Evolutionary conservation across 2,329 filamentous ascomycete genomes (phyloP), one percentile per base, ranked within the genome.

Genomic region (Monosporascus sp.): DNA sequence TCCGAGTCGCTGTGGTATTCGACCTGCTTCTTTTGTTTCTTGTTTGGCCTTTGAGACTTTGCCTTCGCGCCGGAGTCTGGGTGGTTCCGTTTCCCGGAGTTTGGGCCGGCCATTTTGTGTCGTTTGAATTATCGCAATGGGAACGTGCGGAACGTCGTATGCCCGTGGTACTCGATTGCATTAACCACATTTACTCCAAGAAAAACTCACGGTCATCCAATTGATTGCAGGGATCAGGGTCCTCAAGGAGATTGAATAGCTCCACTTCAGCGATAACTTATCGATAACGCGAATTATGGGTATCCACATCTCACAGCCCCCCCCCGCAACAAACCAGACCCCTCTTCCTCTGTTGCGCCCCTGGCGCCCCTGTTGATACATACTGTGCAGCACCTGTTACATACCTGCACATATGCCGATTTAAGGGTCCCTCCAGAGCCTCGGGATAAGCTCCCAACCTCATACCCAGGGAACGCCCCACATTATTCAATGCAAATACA

Each of bases 1-100:
- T 75, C 77, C n/a, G 75, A 77, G 54, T 77, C 76, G 71, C 78
- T 81, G 67, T 80, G 72, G 67, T 81, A 80, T 52, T 74, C 69
- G 54, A 76, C 61, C 54, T 75, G 72, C 68, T 71, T 74, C 67
- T 74, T 75, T 64, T 72, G 73, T 68, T 71, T 81, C 70, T 83
- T 83, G 22, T 70, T 68, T 0, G 78, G 78, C 15, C 74, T 70
- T 45, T 67, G 64, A 2, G 64, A 59, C 36, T 68, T 68, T 27
- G 61, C 54, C 50, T 67, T 69, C n/a, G 64, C 54, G 5, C 44
- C 38, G 14, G 52, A 50, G 20, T 67, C 67, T 46, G 60, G 58
- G 41, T 61, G 62, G 41, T 57, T 64, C 52, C 67, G 57, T 54
- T 68, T 68, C 54, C 62, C 68, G 5, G 54, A 49, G 24, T 54